Conservation (phyloP, 805 yeast genomes). For the Sporopachydermia lactativora region DNA sequence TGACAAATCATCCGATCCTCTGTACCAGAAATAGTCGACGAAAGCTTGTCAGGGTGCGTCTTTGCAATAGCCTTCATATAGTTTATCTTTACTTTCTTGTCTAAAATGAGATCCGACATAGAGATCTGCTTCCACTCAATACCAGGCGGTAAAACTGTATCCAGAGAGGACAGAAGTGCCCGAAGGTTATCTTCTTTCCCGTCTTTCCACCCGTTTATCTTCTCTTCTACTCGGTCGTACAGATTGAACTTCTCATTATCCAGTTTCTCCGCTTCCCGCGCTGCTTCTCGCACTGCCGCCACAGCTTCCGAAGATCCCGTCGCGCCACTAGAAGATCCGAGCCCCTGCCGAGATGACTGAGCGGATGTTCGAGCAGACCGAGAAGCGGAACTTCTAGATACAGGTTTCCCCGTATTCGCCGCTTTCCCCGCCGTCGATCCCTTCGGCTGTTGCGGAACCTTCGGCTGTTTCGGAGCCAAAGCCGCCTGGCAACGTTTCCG, state of each 20-base stretch:
- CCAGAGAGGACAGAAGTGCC: slow-evolving; percentile 56
- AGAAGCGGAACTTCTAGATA: slow-evolving; percentile 4
- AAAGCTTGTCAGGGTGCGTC: slow-evolving; percentile 77
- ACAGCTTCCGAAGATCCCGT: slow-evolving; percentile 30
- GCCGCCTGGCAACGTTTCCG: slow-evolving; percentile 63
- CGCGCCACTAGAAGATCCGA: slow-evolving; percentile 11
- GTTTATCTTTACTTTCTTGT: slow-evolving; percentile 74
- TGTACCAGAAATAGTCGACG: slow-evolving; percentile 32
- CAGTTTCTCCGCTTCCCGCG: slow-evolving; percentile 27
- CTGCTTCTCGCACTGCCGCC: slow-evolving; percentile 34
- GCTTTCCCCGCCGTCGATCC: slow-evolving; percentile 9
- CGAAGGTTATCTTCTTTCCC: slow-evolving; percentile 78
- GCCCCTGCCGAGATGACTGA: slow-evolving; percentile 6
- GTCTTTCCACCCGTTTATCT: slow-evolving; percentile 45
- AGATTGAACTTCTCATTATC: slow-evolving; percentile 47
- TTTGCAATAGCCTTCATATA: slow-evolving; percentile 73
- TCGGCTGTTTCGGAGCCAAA: slow-evolving; percentile 38
- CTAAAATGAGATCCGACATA: slow-evolving; percentile 66
- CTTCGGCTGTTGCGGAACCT: slow-evolving; percentile 13
- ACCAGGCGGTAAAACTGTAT: slow-evolving; percentile 53
- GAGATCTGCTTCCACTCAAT: slow-evolving; percentile 53
- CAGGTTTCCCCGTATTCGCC: slow-evolving; percentile 2
- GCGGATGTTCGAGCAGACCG: slow-evolving; percentile 4
- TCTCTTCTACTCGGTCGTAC: slow-evolving; percentile 45
- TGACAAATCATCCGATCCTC: slow-evolving; percentile 80